A percentile compares a stretch with the other conserved stretches of the same genome.
Conservation (phyloP, 2,329 filamentous ascomycete species). For the Colletotrichum theobromicola region DNA sequence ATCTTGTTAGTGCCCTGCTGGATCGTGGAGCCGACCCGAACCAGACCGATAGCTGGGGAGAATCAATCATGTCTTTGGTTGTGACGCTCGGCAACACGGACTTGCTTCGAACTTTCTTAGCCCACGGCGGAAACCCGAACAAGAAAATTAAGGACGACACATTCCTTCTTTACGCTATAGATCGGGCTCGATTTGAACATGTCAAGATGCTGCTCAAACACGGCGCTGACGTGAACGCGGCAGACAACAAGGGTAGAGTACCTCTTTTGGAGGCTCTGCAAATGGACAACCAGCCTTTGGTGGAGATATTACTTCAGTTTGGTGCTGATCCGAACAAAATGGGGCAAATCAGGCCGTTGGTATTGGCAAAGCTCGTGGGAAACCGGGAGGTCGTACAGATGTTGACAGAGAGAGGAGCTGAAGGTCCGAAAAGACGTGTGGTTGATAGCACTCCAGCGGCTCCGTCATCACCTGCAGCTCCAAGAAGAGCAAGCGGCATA, state of each 20-base stretch:
- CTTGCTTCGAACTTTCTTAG: conserved; percentile 16
- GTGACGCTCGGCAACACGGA: conserved; percentile 12
- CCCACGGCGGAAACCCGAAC: conserved; percentile 22
- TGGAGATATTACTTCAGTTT: conserved; percentile 16
- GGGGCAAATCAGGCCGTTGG: conserved; percentile 4
- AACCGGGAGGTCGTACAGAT: conserved; percentile 8
- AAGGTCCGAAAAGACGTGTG: background rate
- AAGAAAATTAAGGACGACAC: conserved; percentile 24
- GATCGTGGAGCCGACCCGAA: conserved; percentile 19
- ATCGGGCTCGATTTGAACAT: conserved; percentile 26
- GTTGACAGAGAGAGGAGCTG: conserved; percentile 10
- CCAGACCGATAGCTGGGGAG: conserved; percentile 28
- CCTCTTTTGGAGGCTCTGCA: conserved; percentile 29
- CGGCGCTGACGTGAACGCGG: conserved; percentile 36
- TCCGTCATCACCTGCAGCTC: background rate
- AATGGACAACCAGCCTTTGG: conserved; percentile 6
- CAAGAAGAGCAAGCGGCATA: background rate
- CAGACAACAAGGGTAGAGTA: conserved; percentile 12
- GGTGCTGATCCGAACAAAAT: conserved; percentile 23
- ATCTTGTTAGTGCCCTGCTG: background rate
- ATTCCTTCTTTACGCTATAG: conserved; percentile 34
- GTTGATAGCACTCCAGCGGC: background rate
- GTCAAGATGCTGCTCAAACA: conserved; percentile 31
- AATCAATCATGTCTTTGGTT: conserved; percentile 26
- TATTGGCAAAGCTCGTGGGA: background rate